Base-by-base conservation (phyloP, 2,329 filamentous ascomycete species). In the Apiospora arundinis region DNA sequence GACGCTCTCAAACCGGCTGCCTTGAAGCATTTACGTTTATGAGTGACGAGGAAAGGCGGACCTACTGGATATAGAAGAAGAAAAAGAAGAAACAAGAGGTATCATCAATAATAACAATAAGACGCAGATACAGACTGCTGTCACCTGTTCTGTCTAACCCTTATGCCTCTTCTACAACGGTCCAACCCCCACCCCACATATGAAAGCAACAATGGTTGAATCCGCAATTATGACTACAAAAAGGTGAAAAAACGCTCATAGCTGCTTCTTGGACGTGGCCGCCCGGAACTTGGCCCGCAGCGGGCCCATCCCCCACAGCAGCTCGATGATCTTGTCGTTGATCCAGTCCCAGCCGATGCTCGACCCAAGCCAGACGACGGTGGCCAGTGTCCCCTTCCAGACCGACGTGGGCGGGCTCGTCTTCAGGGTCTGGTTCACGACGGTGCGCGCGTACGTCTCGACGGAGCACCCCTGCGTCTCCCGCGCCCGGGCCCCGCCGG, bases 361-460 rank as follows among this genome's bases (percentile, higher is more conserved):
- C 37, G 48, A 32, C 4, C 66, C 71, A 5, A 73, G 11, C 73
- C 73, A 74, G 69, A 49, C 52, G 11, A 71, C 18, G 21, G 25
- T 56, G n/a, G 72, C 48, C 40, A 42, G 45, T 8, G 71, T 70
- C 18, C 74, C 74, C n/a, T 74, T 40, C 73, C 73, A 75, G 49
- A 74, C 28, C 2, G 67, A 71, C 46, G 71, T 70, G 2, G 63
- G 70, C 21, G 74, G 72, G 65, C 67, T 42, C 23, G 69, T 32
- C 65, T 67, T 71, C 48, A 74, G 66, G 5, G 70, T 68, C 60
- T 75, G 72, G n/a, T 14, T 37, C 7, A 73, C 74, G n/a, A 75
- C 74, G 60, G 46, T 65, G 9, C 69, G 42, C 1, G 74, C 71
- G 49, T 75, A 74, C 40, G 37, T 40, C 23, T 74, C 74, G 5